These are phyloP conservation scores for Lentinula edodes DNA, from an alignment of 768 basidiomycete genomes.

Conservation along the genomic window DNA sequence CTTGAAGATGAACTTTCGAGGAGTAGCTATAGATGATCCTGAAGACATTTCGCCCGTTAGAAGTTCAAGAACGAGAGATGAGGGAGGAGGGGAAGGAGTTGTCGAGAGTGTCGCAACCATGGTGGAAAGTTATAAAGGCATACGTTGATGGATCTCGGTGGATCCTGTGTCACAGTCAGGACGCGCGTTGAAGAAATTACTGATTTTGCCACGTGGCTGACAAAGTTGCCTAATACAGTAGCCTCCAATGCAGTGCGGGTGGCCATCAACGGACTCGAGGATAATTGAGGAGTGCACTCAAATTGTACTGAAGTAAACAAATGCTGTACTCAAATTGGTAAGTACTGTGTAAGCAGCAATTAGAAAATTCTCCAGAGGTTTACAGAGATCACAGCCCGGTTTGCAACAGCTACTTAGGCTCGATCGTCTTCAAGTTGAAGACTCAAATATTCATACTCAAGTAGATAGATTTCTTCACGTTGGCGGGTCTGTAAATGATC, in stretches of 20 bases:
- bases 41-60: neutral
- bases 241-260: neutral
- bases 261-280: neutral
- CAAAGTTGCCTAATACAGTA: neutral
- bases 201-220: neutral
- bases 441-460: no score
- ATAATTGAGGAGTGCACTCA: neutral
- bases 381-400: neutral
- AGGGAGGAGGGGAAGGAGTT: neutral
- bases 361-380: neutral
- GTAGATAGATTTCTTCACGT: neutral
- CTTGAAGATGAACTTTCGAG: conserved; percentile 7
- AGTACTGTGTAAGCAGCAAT: neutral
- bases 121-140: neutral
- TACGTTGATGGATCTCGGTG: neutral
- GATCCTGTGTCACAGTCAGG: neutral
- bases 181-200: neutral
- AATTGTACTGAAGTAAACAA: neutral
- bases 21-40: neutral
- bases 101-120: neutral
- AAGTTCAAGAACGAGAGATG: neutral
- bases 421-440: no score
- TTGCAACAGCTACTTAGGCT: neutral
- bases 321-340: neutral
- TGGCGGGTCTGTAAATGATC: neutral